Evolutionary conservation across 441 rosid species (phyloP), one percentile per base, ranked within the genome.

Genomic region (Populus hybrid): DNA sequence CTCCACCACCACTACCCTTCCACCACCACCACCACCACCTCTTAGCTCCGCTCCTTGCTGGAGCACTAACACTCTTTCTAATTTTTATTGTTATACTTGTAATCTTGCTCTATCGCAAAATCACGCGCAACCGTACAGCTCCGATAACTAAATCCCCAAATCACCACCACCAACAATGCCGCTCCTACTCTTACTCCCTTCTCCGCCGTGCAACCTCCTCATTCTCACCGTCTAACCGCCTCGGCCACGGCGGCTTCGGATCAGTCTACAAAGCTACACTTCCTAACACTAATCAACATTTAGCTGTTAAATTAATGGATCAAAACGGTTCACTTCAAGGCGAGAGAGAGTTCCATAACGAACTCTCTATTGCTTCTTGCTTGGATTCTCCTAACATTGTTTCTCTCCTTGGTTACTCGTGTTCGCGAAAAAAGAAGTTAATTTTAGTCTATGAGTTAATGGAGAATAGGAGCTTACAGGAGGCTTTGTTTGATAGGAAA

Each of bases 181-280:
- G 89, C 9, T 89, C 92, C 20, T 92, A 91, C 87, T 94, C 98
- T 10, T 92, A 85, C 84, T 82, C 93, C 10, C 86, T 88, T 77
- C 89, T 94, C 81, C 94, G 98, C 42, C 89, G 88, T 35, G 90
- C 94, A 9, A 91, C 98, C 0, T 83, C 85, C 72, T 88, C 93
- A 0, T 92, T 94, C 86, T 81, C 97, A 70, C 79, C 89, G 11
- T 85, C 93, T 10, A 86, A 90, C 80, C 89, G 85, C 30, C 92
- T 91, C 54, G 98, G 98, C 21, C 98, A 89, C 64, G 98, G 98
- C 2, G 97, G 94, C 12, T 94, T 94, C 71, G 95, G 98, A 6
- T 86, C 91, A 0, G 97, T 94, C 65, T 90, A 88, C 79, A 94
- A 88, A 85, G 98, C 94, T 77, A 80, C 81, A 34, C 79, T 92